Conservation (phyloP, 2,329 filamentous ascomycete species). For the Trichoderma breve region DNA sequence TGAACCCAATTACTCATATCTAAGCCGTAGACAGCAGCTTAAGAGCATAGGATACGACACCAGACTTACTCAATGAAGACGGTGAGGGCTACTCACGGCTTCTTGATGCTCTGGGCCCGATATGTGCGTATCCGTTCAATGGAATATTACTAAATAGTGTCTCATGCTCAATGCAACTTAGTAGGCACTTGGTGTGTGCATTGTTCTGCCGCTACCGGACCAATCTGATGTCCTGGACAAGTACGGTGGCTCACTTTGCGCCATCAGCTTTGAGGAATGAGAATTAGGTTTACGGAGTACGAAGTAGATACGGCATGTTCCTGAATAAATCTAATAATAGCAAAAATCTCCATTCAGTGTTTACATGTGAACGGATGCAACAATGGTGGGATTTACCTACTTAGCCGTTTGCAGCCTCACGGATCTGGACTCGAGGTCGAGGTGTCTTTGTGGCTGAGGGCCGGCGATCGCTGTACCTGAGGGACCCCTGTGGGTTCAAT, state of each 20-base stretch:
- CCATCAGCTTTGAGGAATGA: not conserved
- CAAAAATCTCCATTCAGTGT: not conserved
- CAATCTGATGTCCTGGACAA: not conserved
- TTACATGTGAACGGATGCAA: not conserved
- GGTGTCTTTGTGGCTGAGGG: not conserved
- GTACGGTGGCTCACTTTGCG: not conserved
- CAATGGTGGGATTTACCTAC: not conserved
- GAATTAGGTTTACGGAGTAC: not conserved
- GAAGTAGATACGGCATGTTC: not conserved
- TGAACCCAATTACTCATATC: not conserved
- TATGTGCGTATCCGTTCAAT: constrained; percentile 15
- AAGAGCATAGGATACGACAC: not conserved
- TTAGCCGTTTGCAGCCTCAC: not conserved
- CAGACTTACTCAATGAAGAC: not conserved
- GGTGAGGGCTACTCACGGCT: not conserved
- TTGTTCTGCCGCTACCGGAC: not conserved
- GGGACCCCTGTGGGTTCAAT: not conserved
- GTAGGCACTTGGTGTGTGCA: not conserved
- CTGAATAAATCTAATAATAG: not conserved
- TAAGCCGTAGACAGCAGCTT: not conserved
- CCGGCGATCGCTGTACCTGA: not conserved
- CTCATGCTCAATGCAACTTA: not conserved
- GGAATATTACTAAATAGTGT: not conserved
- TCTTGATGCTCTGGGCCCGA: not conserved
- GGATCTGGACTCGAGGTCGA: not conserved